phyloP scores from a whole-genome alignment of 495 filamentous ascomycete genomes.

The Trypethelium eluteriae region DNA sequence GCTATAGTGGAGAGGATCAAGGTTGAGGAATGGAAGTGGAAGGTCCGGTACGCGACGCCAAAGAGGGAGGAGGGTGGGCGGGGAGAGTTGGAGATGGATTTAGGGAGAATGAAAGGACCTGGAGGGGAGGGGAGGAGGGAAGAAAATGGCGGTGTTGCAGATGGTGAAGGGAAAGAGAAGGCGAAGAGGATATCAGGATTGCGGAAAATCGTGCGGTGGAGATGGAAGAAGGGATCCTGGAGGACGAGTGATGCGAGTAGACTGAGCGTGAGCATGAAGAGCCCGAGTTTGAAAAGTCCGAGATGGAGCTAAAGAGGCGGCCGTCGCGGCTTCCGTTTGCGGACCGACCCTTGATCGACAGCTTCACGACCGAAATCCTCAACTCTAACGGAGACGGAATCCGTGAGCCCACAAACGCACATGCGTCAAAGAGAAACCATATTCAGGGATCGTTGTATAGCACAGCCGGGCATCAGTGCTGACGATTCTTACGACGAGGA shows the following conservation, averaged over 20 bases:
- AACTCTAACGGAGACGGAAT: neutral
- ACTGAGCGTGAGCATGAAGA: slow-evolving; percentile 11
- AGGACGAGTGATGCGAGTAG: slow-evolving; percentile 13
- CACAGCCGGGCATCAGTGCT: no score
- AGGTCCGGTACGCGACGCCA: slow-evolving; percentile 31
- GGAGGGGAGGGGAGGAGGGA: slow-evolving; percentile 2
- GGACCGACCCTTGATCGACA: neutral
- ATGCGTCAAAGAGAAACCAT: neutral
- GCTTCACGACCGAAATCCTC: neutral
- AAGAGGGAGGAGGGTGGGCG: slow-evolving; percentile 24
- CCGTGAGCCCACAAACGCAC: neutral
- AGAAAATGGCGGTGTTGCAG: slow-evolving; percentile 11
- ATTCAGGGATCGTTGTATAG: no score
- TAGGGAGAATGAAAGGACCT: slow-evolving; percentile 6
- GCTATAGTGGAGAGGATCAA: slow-evolving; percentile 19
- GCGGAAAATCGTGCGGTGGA: slow-evolving; percentile 11
- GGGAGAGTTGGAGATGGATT: slow-evolving; percentile 22
- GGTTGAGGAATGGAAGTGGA: slow-evolving; percentile 35
- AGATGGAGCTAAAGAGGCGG: slow-evolving; percentile 8
- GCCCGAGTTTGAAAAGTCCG: slow-evolving; percentile 1
- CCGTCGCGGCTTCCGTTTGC: neutral
- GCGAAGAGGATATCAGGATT: slow-evolving; percentile 11
- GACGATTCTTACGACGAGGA: no score
- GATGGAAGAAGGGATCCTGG: slow-evolving; percentile 19
- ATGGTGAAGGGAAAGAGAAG: slow-evolving; percentile 13